phyloP scores from a whole-genome alignment of 441 rosid species.

The Mallotus japonicus region DNA sequence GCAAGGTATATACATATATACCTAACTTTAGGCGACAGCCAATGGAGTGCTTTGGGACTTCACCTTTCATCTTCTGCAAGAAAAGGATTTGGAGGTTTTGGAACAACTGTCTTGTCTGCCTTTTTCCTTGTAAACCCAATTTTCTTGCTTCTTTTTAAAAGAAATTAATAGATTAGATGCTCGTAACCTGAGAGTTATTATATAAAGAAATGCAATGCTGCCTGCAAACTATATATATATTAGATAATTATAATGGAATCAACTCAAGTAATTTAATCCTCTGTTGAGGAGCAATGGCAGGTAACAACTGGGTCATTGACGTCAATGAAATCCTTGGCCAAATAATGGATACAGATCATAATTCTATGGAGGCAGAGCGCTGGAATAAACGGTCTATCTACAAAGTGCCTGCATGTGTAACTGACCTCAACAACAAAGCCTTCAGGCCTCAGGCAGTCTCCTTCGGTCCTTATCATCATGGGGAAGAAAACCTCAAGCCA shows the following conservation, averaged over 20 bases:
- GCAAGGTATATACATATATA: too few species aligned
- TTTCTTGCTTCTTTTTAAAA: too few species aligned
- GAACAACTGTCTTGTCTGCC: too few species aligned
- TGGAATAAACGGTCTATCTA: conserved; percentile 43
- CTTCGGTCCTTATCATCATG: conserved; percentile 47
- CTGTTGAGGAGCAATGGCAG: background rate
- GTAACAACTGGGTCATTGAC: conserved; percentile 23
- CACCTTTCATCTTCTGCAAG: background rate
- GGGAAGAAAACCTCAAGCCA: conserved; percentile 25
- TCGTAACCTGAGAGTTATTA: too few species aligned
- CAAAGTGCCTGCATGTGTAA: conserved; percentile 28
- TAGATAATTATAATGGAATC: too few species aligned
- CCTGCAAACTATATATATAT: too few species aligned
- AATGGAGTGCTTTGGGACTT: too few species aligned
- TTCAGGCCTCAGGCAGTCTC: conserved; percentile 41
- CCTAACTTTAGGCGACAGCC: too few species aligned
- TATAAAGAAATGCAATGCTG: too few species aligned
- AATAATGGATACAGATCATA: background rate
- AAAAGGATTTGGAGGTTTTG: background rate
- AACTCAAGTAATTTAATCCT: too few species aligned
- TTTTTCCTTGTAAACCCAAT: too few species aligned
- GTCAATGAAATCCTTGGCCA: conserved; percentile 20
- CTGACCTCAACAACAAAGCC: conserved; percentile 33
- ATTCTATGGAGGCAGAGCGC: background rate
- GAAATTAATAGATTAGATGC: too few species aligned